These are phyloP conservation scores for Aciculoconidium aculeatum DNA, from an alignment of 805 yeast species.

Conservation along the genomic window DNA sequence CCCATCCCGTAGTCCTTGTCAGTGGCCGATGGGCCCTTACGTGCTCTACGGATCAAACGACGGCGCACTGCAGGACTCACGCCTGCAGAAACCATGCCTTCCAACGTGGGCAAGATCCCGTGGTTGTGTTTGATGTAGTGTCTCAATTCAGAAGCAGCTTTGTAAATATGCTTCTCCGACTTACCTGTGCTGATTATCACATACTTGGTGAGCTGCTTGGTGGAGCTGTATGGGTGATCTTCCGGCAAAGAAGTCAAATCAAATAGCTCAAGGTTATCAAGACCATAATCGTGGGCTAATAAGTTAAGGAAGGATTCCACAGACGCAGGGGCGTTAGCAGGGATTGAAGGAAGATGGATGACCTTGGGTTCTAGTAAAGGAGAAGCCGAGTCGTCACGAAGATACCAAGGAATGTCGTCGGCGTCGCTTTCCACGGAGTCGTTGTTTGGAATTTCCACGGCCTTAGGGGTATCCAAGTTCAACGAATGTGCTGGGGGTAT, in stretches of 20 bases:
- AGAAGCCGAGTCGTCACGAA: constrained; percentile 38
- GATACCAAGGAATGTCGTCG: constrained; percentile 52
- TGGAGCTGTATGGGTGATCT: constrained; percentile 23
- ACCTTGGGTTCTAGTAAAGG: constrained; percentile 19
- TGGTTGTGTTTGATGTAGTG: constrained; percentile 48
- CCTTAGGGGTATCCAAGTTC: too few relatives aligned
- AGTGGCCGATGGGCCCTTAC: constrained; percentile 46
- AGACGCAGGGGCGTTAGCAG: constrained; percentile 50
- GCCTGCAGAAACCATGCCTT: constrained; percentile 65
- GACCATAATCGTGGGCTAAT: constrained; percentile 57
- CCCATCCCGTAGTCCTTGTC: constrained; percentile 52
- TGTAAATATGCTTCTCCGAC: constrained; percentile 67
- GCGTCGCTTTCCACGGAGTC: constrained; percentile 3
- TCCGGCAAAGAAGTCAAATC: constrained; percentile 47
- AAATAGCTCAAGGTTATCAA: constrained; percentile 55
- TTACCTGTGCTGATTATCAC: constrained; percentile 69
- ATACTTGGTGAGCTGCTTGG: constrained; percentile 25
- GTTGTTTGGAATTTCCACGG: too few relatives aligned
- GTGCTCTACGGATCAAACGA: constrained; percentile 44
- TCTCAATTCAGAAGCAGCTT: constrained; percentile 58
- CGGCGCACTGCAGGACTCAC: constrained; percentile 35
- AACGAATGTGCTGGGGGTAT: too few relatives aligned
- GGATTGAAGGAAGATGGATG: constrained; percentile 49
- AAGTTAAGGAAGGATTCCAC: constrained; percentile 41
- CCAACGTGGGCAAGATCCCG: constrained; percentile 44